Evolutionary conservation across 208 protist genomes (phyloP).

Genomic region (Trypanosoma lewisi): DNA sequence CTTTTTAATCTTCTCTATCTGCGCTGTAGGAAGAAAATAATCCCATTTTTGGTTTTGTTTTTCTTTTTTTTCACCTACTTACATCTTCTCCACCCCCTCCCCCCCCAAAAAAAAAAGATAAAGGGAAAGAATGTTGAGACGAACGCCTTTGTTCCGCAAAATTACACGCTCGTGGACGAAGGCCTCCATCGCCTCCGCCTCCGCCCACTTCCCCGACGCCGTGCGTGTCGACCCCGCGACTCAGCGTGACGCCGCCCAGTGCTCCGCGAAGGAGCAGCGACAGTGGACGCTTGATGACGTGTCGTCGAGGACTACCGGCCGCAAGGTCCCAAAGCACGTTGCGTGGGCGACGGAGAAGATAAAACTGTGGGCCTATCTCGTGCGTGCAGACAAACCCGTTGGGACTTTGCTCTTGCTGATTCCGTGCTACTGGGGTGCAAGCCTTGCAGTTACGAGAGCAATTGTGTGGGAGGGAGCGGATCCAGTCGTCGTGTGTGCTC

Average conservation of each 20-base stretch:
- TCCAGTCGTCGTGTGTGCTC: conserved; percentile 67
- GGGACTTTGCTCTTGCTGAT: conserved; percentile 73
- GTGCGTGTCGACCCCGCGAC: conserved; percentile 57
- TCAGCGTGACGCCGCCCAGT: conserved; percentile 30
- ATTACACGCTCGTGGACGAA: conserved; percentile 77
- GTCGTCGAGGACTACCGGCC: background rate
- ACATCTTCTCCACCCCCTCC: too few relatives aligned
- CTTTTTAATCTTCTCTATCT: background rate
- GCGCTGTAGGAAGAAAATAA: too few relatives aligned
- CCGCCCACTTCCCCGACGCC: conserved; percentile 73
- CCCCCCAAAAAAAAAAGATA: conserved; percentile 6
- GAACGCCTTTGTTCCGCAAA: conserved; percentile 45
- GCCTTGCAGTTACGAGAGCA: conserved; percentile 75
- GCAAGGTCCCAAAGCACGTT: conserved; percentile 41
- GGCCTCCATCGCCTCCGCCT: conserved; percentile 45
- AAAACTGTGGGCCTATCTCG: conserved; percentile 52
- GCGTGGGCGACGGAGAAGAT: conserved; percentile 29
- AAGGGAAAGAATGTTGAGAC: conserved; percentile 51
- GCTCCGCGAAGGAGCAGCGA: conserved; percentile 61
- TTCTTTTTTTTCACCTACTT: too few relatives aligned
- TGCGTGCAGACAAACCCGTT: conserved; percentile 66
- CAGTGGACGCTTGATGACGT: conserved; percentile 57
- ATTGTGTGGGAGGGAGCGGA: conserved; percentile 87
- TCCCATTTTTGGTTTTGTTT: too few relatives aligned
- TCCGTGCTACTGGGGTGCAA: conserved; percentile 79